These are phyloP conservation scores for Tolypocladium ovalisporum DNA, from an alignment of 2,329 filamentous ascomycete genomes.

Conservation along the genomic window DNA sequence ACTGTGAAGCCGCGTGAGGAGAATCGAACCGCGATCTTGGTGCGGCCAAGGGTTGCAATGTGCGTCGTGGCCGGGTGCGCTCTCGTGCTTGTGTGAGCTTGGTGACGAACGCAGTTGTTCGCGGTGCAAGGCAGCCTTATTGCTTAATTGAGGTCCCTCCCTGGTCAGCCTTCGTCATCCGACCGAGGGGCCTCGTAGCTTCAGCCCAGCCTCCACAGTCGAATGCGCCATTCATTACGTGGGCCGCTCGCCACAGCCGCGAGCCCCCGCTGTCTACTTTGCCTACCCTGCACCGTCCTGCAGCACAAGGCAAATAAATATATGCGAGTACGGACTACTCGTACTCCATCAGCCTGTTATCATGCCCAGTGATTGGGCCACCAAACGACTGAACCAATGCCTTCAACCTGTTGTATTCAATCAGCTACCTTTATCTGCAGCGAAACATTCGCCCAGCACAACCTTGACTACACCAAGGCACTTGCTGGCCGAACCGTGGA, in stretches of 20 bases:
- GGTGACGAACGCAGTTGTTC: not conserved
- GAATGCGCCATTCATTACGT: not conserved
- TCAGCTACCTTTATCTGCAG: no score
- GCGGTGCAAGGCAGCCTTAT: not conserved
- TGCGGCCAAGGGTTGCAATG: not conserved
- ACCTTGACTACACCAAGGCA: no score
- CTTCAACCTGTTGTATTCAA: not conserved
- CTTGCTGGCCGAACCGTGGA: no score
- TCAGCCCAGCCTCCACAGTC: not conserved
- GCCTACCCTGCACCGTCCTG: not conserved
- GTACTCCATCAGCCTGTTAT: no score
- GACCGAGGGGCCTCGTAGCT: not conserved
- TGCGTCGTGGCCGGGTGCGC: not conserved
- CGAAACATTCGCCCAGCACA: no score
- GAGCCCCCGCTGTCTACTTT: not conserved
- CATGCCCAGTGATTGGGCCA: no score
- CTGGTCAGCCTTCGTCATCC: not conserved
- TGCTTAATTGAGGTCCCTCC: not conserved
- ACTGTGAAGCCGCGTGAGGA: not conserved
- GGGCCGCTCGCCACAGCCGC: not conserved
- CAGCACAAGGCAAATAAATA: not conserved
- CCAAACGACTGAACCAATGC: not conserved
- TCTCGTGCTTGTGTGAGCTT: not conserved
- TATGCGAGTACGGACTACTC: no score
- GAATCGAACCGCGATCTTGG: not conserved